Conservation (phyloP, 2,329 filamentous ascomycete genomes). For the Colletotrichum sp. region DNA sequence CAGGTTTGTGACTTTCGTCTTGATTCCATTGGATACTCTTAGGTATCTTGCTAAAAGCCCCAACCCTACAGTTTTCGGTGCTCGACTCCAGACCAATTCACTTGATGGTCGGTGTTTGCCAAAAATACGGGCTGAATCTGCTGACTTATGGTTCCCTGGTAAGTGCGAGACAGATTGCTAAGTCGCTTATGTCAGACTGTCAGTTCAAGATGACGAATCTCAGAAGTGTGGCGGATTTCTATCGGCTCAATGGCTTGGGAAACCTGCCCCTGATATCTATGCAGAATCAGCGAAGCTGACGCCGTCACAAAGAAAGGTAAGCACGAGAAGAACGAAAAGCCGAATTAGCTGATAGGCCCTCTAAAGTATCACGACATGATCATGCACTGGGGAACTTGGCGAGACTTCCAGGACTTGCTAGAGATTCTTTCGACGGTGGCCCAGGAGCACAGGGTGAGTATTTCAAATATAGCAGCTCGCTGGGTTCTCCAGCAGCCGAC, state of each 20-base stretch:
- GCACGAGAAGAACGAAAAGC: background rate
- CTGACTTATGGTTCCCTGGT: background rate
- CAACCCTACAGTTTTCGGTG: background rate
- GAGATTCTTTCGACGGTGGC: background rate
- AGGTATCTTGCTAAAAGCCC: background rate
- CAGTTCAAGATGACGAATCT: background rate
- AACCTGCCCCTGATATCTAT: background rate
- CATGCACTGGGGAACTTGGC: background rate
- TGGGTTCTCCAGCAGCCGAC: background rate
- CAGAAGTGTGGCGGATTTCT: background rate
- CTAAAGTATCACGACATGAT: background rate
- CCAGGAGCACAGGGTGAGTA: background rate
- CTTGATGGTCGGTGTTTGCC: background rate
- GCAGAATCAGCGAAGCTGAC: background rate
- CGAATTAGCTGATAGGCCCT: background rate
- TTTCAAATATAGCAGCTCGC: background rate
- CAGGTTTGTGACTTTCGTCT: background rate
- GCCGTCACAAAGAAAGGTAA: slow-evolving; percentile 2
- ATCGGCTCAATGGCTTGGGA: background rate
- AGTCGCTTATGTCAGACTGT: too few species aligned
- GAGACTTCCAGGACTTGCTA: background rate
- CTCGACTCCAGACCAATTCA: background rate
- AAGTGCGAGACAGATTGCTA: background rate
- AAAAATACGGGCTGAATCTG: background rate
- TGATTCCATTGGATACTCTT: background rate